Conservation (phyloP, 108 stramenopile genomes). For the Pseudonitzschia delicatissima region DNA sequence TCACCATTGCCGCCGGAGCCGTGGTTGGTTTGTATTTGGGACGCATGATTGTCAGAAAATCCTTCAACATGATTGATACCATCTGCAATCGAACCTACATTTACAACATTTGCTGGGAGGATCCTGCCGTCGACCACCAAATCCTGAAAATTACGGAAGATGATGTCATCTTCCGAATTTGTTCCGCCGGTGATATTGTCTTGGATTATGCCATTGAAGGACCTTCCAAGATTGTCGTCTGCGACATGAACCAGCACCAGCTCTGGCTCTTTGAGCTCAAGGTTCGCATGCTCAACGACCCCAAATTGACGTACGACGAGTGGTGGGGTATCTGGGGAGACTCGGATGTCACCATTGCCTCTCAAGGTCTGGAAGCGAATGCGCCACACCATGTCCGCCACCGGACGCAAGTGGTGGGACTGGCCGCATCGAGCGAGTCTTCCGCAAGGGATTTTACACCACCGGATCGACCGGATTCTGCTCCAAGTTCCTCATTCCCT, state of each 20-base stretch:
- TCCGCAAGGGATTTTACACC: constrained; percentile 54
- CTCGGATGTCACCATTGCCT: constrained; percentile 41
- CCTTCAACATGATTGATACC: constrained; percentile 49
- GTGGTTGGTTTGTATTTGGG: constrained; percentile 17
- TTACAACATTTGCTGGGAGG: constrained; percentile 71
- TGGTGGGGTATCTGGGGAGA: constrained; percentile 61
- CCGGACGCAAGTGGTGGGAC: constrained; percentile 61
- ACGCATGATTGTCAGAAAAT: constrained; percentile 18
- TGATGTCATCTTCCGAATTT: constrained; percentile 64
- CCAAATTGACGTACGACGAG: constrained; percentile 57
- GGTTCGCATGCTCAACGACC: constrained; percentile 56
- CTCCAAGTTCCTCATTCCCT: constrained; percentile 45
- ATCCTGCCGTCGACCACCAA: constrained; percentile 58
- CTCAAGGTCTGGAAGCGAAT: constrained; percentile 56
- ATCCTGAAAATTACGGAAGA: constrained; percentile 44
- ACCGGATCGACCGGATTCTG: constrained; percentile 49
- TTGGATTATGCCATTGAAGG: constrained; percentile 63
- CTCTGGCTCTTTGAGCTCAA: constrained; percentile 63
- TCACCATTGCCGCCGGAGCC: constrained; percentile 20
- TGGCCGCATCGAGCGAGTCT: constrained; percentile 52
- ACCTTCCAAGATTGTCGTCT: constrained; percentile 56
- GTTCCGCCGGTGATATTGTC: constrained; percentile 57
- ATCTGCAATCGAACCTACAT: constrained; percentile 64
- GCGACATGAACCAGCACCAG: constrained; percentile 66
- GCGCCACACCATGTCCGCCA: constrained; percentile 57